A percentile compares a stretch with the other conserved stretches of the same genome.
Evolutionary conservation across 192 early-diverging fungal genomes (phyloP).

Genomic region (Entomortierella lignicola): DNA sequence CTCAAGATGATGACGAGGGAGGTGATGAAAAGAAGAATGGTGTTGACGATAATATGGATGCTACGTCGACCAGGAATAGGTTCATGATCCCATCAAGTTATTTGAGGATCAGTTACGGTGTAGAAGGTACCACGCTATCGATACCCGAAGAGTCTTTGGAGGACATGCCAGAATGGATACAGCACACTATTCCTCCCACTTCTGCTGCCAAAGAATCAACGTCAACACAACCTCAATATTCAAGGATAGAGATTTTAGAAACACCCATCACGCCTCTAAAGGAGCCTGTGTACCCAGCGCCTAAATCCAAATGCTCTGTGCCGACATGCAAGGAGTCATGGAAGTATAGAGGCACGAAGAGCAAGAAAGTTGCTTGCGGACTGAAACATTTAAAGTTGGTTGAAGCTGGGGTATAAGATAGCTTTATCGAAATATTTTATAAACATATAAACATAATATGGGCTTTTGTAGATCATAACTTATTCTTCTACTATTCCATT

Average conservation of each 20-base stretch:
- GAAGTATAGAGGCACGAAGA: slow-evolving; percentile 64
- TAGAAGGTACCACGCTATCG: slow-evolving; percentile 55
- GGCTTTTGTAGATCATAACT: no score
- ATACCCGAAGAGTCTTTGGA: slow-evolving; percentile 45
- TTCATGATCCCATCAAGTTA: slow-evolving; percentile 39
- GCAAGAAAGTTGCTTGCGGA: slow-evolving; percentile 67
- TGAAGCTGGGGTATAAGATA: slow-evolving; percentile 22
- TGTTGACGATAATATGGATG: slow-evolving; percentile 3
- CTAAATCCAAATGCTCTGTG: slow-evolving; percentile 59
- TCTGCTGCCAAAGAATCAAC: not conserved
- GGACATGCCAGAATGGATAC: slow-evolving; percentile 37
- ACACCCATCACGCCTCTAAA: slow-evolving; percentile 35
- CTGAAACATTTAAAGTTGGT: slow-evolving; percentile 64
- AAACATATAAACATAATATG: no score
- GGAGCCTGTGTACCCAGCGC: slow-evolving; percentile 60
- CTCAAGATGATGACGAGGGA: slow-evolving; percentile 70
- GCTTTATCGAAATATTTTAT: no score
- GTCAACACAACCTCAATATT: not conserved
- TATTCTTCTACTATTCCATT: slow-evolving; percentile 14
- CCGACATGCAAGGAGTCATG: slow-evolving; percentile 60
- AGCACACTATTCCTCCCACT: slow-evolving; percentile 11
- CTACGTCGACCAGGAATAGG: not conserved
- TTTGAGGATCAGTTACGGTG: slow-evolving; percentile 46
- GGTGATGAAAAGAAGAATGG: slow-evolving; percentile 56
- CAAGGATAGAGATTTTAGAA: slow-evolving; percentile 18